Evolutionary conservation across 805 yeast species (phyloP).

Genomic region (Kuraishia capsulata): DNA sequence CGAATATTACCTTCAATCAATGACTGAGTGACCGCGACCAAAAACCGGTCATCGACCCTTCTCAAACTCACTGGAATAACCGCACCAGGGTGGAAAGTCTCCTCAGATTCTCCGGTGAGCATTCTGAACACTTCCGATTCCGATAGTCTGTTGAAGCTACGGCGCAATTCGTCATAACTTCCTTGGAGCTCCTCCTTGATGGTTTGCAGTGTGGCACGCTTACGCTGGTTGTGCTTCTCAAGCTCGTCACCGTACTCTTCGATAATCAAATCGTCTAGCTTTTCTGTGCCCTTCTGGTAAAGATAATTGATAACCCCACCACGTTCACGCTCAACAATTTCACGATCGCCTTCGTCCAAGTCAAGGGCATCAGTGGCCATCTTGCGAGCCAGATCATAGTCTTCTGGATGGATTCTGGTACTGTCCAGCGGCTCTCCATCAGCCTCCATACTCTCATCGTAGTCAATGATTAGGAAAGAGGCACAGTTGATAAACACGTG

Average conservation of each 20-base stretch:
- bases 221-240: slow-evolving; percentile 62
- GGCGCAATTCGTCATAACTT: slow-evolving; percentile 81
- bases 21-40: slow-evolving; percentile 39
- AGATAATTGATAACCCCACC: slow-evolving; percentile 74
- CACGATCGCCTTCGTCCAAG: slow-evolving; percentile 88
- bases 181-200: slow-evolving; percentile 81
- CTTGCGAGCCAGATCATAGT: slow-evolving; percentile 88
- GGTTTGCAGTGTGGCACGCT: slow-evolving; percentile 72
- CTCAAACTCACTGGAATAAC: slow-evolving; percentile 70
- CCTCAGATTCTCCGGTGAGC: slow-evolving; percentile 79
- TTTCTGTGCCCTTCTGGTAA: slow-evolving; percentile 58
- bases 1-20: slow-evolving; percentile 34
- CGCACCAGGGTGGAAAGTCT: slow-evolving; percentile 56
- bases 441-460: slow-evolving; percentile 45
- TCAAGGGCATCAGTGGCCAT: slow-evolving; percentile 98
- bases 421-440: slow-evolving; percentile 81
- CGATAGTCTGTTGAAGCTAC: slow-evolving; percentile 54
- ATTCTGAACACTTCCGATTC: slow-evolving; percentile 74
- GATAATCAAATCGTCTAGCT: slow-evolving; percentile 78
- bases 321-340: slow-evolving; percentile 59
- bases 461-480: slow-evolving; percentile 75
- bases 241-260: slow-evolving; percentile 91
- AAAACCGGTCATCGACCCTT: slow-evolving; percentile 41
- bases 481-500: slow-evolving; percentile 87
- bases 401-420: slow-evolving; percentile 96